Base-by-base conservation (phyloP, 2,329 filamentous ascomycete genomes). In the Penicillium sclerotigenum region DNA sequence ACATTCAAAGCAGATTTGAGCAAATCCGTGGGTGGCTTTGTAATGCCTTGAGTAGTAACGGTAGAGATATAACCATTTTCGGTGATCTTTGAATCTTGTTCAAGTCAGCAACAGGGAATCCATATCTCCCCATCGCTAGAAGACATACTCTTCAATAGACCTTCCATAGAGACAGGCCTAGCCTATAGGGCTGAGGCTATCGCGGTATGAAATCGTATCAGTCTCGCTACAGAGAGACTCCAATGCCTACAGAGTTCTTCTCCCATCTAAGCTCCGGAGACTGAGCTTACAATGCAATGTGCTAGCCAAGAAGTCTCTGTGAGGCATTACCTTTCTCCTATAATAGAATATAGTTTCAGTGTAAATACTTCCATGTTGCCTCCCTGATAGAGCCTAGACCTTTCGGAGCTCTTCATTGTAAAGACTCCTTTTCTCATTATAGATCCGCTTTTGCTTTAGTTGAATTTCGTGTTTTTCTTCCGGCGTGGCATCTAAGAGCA, bases 21-120 rank as follows among this genome's bases (percentile, higher is more conserved):
- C 18, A 57, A 62, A 60, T 42, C 52, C 41, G 18, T 55, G 29
- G 18, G 8, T 29, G 34, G 49, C 31, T 16, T 36, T 52, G 20
- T 53, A 22, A 41, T 36, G 7, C 41, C 26, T 43, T 29, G 2
- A 43, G 49, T 60, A 49, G 48, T 36, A 62, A 34, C 50, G 37
- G 47, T 62, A 62, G 16, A 62, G 58, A 51, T 60, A 36, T 34
- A 56, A 45, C 58, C 45, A 62, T 50, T 31, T 47, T 22, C 51
- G 50, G 43, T 62, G 38, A 24, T 41, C 22, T 31, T 49, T 22
- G 24, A 57, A 51, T 28, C 49, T 60, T n/a, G 51, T 11, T 24
- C 47, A 34, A 56, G 47, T 48, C 18, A 56, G 49, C 38, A 36
- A 40, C 47, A 36, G 20, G 13, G 38, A 28, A 34, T 18, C n/a